These are phyloP conservation scores for Xerophyta viscosa DNA, from an alignment of 106 monocot species.

Conservation along the genomic window DNA sequence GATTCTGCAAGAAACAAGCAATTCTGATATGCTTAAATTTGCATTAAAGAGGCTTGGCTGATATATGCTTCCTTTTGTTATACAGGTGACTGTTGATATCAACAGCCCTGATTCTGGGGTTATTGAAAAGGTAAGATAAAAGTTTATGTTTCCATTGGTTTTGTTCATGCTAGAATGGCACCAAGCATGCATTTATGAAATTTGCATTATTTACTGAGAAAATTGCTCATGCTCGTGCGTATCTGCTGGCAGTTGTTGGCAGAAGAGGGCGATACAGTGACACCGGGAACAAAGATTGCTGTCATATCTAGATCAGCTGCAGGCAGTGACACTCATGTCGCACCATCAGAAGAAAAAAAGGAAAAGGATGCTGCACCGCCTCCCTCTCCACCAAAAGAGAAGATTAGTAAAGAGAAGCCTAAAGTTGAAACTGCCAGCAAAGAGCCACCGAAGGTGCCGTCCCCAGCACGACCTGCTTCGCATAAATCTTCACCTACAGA, in stretches of 20 bases:
- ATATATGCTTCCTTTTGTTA: conserved; percentile 5
- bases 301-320: conserved; percentile 82
- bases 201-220: not conserved
- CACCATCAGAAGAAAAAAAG: conserved; percentile 78
- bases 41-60: not conserved
- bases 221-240: not conserved
- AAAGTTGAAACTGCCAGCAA: conserved; percentile 29
- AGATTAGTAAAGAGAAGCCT: conserved; percentile 20
- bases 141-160: not conserved
- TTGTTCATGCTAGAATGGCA: not conserved
- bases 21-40: not conserved
- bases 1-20: not conserved
- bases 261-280: conserved; percentile 92
- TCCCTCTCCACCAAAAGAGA: conserved; percentile 20
- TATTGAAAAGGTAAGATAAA: conserved; percentile 55
- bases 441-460: conserved; percentile 42
- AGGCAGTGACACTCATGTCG: conserved; percentile 54
- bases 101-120: conserved; percentile 88
- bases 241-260: conserved; percentile 52
- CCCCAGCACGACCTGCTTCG: conserved; percentile 32
- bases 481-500: conserved; percentile 58
- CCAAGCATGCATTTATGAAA: not conserved
- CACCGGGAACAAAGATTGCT: conserved; percentile 91
- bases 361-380: conserved; percentile 20
- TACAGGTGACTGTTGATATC: conserved; percentile 93